phyloP scores from a whole-genome alignment of 257 asterid species.

The Solanum sitiens region DNA sequence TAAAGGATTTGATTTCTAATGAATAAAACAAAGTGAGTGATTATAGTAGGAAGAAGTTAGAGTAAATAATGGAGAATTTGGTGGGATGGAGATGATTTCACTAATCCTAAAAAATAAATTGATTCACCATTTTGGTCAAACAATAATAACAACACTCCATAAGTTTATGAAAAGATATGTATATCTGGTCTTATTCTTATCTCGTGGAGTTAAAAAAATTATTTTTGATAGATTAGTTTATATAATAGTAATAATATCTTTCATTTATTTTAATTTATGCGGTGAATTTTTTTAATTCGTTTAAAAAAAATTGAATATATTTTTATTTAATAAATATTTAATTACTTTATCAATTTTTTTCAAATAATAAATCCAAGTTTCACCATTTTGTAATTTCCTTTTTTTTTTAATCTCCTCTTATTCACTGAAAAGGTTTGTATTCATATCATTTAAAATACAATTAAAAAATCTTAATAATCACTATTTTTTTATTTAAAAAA shows the following conservation, averaged over 20 bases:
- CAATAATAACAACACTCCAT: background rate
- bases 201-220: background rate
- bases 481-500: rapidly evolving
- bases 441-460: background rate
- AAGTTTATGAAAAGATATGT: too few relatives aligned
- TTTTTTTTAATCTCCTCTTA: too few relatives aligned
- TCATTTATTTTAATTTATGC: too few relatives aligned
- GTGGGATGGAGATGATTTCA: background rate
- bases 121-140: background rate
- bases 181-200: background rate
- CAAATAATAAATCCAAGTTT: too few relatives aligned
- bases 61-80: background rate
- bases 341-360: too few relatives aligned
- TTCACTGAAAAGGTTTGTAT: background rate
- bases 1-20: background rate
- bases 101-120: background rate
- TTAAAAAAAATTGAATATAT: too few relatives aligned
- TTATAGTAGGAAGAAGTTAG: background rate
- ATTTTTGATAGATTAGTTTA: rapidly evolving
- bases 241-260: too few relatives aligned
- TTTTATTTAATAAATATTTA: too few relatives aligned
- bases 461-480: too few relatives aligned
- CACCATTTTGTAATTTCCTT: background rate
- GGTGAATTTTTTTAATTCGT: rapidly evolving
- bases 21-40: background rate